These are phyloP conservation scores for Neurospora sp. DNA, from an alignment of 495 filamentous ascomycete genomes.

Conservation along the genomic window DNA sequence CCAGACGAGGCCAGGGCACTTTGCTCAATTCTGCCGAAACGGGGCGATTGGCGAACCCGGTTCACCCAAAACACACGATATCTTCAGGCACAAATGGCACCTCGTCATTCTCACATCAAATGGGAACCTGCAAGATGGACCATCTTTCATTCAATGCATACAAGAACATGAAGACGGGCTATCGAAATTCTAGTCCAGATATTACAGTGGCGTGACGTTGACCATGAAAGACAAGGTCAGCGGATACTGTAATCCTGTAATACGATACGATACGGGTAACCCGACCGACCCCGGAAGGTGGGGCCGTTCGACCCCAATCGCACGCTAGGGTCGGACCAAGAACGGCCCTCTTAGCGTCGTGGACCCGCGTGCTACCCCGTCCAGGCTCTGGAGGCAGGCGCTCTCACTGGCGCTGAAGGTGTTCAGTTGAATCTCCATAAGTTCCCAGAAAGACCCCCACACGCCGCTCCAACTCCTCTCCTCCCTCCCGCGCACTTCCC, in stretches of 20 bases:
- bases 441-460: slow-evolving; percentile 21
- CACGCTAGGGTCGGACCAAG: not conserved
- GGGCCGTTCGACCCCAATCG: not conserved
- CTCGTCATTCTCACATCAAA: not conserved
- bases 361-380: not conserved
- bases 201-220: not conserved
- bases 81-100: not conserved
- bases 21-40: not conserved
- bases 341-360: not conserved
- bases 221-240: not conserved
- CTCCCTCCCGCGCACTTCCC: slow-evolving; percentile 15
- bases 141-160: not conserved
- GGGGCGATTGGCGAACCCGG: not conserved
- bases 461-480: slow-evolving; percentile 14
- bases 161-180: not conserved
- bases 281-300: not conserved
- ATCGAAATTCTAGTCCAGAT: not conserved
- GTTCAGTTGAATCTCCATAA: not conserved
- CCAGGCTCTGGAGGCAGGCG: not conserved
- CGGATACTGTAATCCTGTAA: not conserved
- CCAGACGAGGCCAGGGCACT: not conserved
- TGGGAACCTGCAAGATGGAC: not conserved
- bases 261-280: not conserved
- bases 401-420: not conserved
- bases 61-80: not conserved